These are phyloP conservation scores for Acacia pycnantha DNA, from an alignment of 331 rosid genomes.

Conservation along the genomic window DNA sequence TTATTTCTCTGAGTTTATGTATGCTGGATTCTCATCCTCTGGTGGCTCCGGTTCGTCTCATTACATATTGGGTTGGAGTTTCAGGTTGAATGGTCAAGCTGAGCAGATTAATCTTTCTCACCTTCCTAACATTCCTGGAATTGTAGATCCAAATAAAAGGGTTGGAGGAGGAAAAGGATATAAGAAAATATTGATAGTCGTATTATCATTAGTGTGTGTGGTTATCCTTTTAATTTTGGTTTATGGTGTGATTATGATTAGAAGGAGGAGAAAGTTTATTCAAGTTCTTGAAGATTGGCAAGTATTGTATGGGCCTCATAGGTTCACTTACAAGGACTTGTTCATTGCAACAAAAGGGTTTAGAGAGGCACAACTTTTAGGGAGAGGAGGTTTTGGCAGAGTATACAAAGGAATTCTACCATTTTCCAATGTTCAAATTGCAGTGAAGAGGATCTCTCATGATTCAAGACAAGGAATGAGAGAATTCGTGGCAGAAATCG, in stretches of 20 bases:
- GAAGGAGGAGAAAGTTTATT: not conserved
- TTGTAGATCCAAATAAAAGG: not conserved
- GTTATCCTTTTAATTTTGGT: not conserved
- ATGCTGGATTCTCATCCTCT: not conserved
- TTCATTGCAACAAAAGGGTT: not conserved
- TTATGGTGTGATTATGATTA: not conserved
- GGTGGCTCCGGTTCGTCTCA: not conserved
- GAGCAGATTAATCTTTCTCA: not conserved
- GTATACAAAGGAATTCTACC: not conserved
- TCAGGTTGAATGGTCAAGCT: not conserved
- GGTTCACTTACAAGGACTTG: not conserved
- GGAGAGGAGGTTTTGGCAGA: not conserved
- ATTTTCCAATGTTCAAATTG: not conserved
- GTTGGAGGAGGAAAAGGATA: not conserved
- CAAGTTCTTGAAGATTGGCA: not conserved
- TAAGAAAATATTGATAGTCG: not conserved
- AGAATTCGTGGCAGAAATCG: not conserved
- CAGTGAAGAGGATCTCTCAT: not conserved
- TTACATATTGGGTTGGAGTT: not conserved
- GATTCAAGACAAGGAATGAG: not conserved
- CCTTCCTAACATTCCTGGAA: not conserved
- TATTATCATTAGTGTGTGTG: too few relatives aligned
- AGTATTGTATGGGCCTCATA: not conserved
- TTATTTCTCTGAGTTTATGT: not conserved
- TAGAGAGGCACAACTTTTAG: not conserved